Conservation (phyloP, 164 flowering plant genomes). For the Nymphaea colorata region DNA sequence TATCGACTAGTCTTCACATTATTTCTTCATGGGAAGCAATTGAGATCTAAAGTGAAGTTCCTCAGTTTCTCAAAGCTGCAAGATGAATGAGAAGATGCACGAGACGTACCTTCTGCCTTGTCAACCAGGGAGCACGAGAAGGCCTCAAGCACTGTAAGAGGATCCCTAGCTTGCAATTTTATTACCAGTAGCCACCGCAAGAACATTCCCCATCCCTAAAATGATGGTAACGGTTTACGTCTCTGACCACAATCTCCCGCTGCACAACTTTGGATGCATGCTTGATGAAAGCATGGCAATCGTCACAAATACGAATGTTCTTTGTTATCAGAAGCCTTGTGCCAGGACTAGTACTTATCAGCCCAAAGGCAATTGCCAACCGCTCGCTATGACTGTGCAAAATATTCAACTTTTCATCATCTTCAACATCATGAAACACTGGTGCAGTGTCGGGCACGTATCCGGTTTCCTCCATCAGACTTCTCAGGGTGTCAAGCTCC, state of each 20-base stretch:
- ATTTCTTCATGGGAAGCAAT: too few species aligned
- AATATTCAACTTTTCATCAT: conserved; percentile 11
- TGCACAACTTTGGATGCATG: conserved; percentile 10
- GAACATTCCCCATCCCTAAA: conserved; percentile 11
- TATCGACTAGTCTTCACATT: too few species aligned
- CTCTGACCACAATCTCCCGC: conserved; percentile 11
- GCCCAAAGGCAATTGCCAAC: conserved; percentile 15
- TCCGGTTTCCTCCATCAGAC: conserved; percentile 12
- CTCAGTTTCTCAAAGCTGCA: too few species aligned
- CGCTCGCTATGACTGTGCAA: conserved; percentile 11
- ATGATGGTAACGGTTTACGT: conserved; percentile 14
- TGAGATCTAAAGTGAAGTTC: too few species aligned
- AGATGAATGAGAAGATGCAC: too few species aligned
- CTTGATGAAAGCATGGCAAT: conserved; percentile 13
- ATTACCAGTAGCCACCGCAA: conserved; percentile 13
- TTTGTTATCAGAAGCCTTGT: conserved; percentile 11
- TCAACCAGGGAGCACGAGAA: too few species aligned
- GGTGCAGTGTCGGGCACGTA: conserved; percentile 12
- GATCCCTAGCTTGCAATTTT: too few species aligned
- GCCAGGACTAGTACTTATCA: conserved; percentile 11
- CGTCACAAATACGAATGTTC: conserved; percentile 13
- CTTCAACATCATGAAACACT: conserved; percentile 16
- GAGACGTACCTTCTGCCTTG: too few species aligned
- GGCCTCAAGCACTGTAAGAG: too few species aligned
- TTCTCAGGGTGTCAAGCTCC: conserved; percentile 8